Percentiles rank a stretch among this genome's conserved stretches.
Evolutionary conservation across 352 stramenopile genomes (phyloP).

Genomic region (Phytophthora tubulina): DNA sequence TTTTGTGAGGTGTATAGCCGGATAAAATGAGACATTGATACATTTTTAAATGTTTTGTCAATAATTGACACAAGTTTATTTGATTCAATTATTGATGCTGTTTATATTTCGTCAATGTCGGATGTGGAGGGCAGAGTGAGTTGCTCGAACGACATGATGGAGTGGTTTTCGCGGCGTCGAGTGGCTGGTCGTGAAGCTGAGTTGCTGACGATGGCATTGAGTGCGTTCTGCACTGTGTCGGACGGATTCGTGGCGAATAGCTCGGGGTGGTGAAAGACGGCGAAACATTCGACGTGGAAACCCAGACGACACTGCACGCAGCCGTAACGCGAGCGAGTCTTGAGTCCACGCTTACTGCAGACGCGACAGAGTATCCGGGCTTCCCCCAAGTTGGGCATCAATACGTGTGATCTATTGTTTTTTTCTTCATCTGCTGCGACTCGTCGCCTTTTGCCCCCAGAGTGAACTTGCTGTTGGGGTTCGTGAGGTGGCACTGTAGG

Average conservation of each 20-base stretch:
- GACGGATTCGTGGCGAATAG: conserved; percentile 8
- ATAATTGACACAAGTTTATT: not conserved
- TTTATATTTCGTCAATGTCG: not conserved
- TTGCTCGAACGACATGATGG: conserved; percentile 18
- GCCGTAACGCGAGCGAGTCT: conserved; percentile 19
- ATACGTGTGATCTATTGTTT: conserved; percentile 3
- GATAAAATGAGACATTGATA: not conserved
- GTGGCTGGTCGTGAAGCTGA: conserved; percentile 9
- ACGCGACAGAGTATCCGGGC: conserved; percentile 16
- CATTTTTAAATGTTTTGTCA: no score
- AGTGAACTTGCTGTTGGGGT: not conserved
- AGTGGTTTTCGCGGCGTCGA: conserved; percentile 15
- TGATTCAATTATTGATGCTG: no score
- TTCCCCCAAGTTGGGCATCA: conserved; percentile 18
- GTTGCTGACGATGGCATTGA: not conserved
- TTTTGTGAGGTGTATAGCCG: conserved; percentile 21
- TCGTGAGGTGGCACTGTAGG: not conserved
- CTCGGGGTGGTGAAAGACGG: conserved; percentile 22
- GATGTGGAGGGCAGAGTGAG: conserved; percentile 10
- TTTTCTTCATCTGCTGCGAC: not conserved
- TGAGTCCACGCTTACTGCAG: conserved; percentile 25
- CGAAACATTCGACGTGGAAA: conserved; percentile 29
- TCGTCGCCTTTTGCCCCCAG: not conserved
- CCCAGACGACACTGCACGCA: conserved; percentile 22
- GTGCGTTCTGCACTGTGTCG: conserved; percentile 5